Base-by-base conservation (phyloP, 768 basidiomycete species). In the Gyrodon lividus region DNA sequence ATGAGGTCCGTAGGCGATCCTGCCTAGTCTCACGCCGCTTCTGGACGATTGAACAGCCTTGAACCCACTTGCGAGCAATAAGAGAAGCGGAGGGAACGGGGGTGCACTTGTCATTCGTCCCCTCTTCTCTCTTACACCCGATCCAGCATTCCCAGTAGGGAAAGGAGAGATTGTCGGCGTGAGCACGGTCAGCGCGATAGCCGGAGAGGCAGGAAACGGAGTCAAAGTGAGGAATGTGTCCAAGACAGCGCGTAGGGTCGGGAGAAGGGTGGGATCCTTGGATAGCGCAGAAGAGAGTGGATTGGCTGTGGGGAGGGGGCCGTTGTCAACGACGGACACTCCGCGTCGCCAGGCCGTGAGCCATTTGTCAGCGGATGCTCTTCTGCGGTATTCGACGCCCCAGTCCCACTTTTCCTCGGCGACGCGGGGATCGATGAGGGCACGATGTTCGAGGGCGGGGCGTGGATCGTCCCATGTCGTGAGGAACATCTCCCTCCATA, bases 401-500 rank as follows among this genome's bases (percentile, higher is more conserved):
- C 59, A 68, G 46, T 70, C 49, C 46, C 55, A 64, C 2, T 31
- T 3, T 30, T 49, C 20, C 47, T 53, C 48, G 19, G 60, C 54
- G 20, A 55, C 46, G 17, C 64, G 59, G 23, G 64, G 62, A 23
- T 65, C 64, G 6, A 71, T 17, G 16, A 59, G 56, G 5, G 58
- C 54, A 14, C 65, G 45, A 14, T 71, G 62, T 24, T 55, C 50
- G 24, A 68, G 55, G 6, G 70, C 70, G 10, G 62, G 58, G 28
- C 77, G 65, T 0, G 80, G 80, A 49, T 81, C 78, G 50, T 81
- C 80, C 61, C 79, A 82, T 2, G 65, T 68, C 1, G 70, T 61
- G 20, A 81, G 70, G 59, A 76, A 82, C 28, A 80, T 65, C 33
- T 72, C 69, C 22, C 77, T 63, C 81, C 80, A 82, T 24, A 80